These are phyloP conservation scores for Olyra latifolia DNA, from an alignment of 176 grass and related monocot genomes.

Conservation along the genomic window DNA sequence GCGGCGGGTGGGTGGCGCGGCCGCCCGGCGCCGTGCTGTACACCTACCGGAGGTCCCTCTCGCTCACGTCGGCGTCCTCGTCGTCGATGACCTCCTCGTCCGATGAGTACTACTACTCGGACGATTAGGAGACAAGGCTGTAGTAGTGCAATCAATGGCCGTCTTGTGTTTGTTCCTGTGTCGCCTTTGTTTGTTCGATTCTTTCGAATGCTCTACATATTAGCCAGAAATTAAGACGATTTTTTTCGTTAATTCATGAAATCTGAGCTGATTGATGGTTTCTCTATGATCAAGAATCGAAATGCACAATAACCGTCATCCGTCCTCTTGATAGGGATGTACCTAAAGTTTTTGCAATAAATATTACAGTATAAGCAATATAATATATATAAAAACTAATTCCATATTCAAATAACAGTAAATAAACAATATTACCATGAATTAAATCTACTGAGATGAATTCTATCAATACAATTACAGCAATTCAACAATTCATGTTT, in stretches of 20 bases:
- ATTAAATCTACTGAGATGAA: too few species aligned
- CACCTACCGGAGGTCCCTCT: constrained; percentile 35
- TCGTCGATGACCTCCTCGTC: not conserved
- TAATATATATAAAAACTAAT: too few species aligned
- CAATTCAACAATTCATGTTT: too few species aligned
- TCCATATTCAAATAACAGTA: too few species aligned
- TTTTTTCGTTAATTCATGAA: not conserved
- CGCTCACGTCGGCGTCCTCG: not conserved
- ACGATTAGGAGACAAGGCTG: not conserved
- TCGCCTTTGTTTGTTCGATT: not conserved
- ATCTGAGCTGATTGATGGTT: not conserved
- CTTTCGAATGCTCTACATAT: not conserved
- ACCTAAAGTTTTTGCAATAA: too few species aligned
- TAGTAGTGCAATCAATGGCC: not conserved
- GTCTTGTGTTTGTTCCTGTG: not conserved
- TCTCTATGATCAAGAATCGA: not conserved
- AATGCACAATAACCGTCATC: not conserved
- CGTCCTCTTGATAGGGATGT: not conserved
- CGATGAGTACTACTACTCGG: constrained; percentile 9
- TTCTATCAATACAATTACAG: too few species aligned
- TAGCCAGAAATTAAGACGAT: not conserved
- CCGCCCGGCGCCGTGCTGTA: constrained; percentile 24
- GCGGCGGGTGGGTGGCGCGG: constrained; percentile 28
- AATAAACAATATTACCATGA: too few species aligned
- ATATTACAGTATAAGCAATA: too few species aligned